These are phyloP conservation scores for Fusarium stilboides DNA, from an alignment of 2,329 filamentous ascomycete genomes.

Conservation along the genomic window DNA sequence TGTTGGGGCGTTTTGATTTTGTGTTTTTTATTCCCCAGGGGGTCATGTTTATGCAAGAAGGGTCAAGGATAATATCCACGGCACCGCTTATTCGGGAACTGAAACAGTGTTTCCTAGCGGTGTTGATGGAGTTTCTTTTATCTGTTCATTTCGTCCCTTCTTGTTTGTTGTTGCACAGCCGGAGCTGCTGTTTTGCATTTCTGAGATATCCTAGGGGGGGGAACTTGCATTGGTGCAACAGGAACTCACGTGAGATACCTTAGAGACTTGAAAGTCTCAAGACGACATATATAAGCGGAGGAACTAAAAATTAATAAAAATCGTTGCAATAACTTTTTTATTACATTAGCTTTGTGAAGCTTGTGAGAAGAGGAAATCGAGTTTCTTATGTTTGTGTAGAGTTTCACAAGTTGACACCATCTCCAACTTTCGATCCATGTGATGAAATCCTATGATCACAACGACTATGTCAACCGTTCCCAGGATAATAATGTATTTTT, in stretches of 20 bases:
- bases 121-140: neutral
- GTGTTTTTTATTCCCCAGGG: neutral
- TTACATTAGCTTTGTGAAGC: neutral
- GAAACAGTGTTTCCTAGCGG: neutral
- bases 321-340: neutral
- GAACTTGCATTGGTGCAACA: neutral
- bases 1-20: constrained; percentile 10
- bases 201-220: constrained; percentile 14
- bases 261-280: neutral
- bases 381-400: too few species aligned
- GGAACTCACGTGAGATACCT: neutral
- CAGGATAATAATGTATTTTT: neutral
- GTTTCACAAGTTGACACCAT: neutral
- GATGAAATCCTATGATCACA: neutral
- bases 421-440: neutral
- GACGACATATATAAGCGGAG: neutral
- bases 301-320: constrained; percentile 22
- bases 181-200: constrained; percentile 5
- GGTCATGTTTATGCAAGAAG: neutral
- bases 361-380: too few species aligned
- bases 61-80: neutral
- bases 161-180: neutral
- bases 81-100: neutral
- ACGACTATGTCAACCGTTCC: neutral
- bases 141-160: neutral